phyloP scores from a whole-genome alignment of 139 green algal species.

The Yamagishiella unicocca region DNA sequence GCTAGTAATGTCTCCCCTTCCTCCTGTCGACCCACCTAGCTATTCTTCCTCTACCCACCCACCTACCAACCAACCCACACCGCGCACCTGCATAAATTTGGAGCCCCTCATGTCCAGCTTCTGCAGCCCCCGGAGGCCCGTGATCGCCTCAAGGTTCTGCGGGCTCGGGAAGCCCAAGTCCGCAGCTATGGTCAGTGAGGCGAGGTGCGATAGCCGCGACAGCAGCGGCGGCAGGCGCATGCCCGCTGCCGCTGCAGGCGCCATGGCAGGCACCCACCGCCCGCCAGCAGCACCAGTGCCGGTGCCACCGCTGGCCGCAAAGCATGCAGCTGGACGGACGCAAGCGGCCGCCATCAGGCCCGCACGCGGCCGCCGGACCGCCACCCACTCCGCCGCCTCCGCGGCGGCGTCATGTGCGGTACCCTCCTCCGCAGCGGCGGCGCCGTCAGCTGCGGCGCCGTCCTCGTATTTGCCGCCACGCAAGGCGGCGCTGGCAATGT shows the following conservation, averaged over 20 bases:
- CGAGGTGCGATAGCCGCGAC: conserved; percentile 2
- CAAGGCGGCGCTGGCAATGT: not conserved
- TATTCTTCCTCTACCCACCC: not conserved
- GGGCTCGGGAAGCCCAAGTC: conserved; percentile 19
- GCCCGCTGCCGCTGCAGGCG: not conserved
- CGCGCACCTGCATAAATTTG: conserved; percentile 38
- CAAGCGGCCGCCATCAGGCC: not conserved
- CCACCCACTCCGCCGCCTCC: too few relatives aligned
- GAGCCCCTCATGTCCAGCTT: conserved; percentile 19
- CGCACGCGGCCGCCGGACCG: not conserved
- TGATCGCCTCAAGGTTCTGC: not conserved
- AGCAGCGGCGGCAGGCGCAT: conserved; percentile 10
- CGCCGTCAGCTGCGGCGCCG: not conserved
- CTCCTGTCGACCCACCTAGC: too few relatives aligned
- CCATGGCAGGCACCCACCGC: too few relatives aligned
- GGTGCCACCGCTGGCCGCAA: too few relatives aligned
- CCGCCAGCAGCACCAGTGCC: too few relatives aligned
- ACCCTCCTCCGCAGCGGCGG: not conserved
- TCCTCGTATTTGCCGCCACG: not conserved
- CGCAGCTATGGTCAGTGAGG: not conserved
- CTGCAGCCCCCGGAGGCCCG: not conserved
- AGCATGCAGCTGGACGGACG: too few relatives aligned
- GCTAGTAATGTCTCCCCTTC: too few relatives aligned
- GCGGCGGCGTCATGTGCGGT: not conserved
- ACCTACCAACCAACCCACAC: not conserved